A percentile compares a stretch with the other conserved stretches of the same genome.
These are phyloP conservation scores for Fusarium sp. DNA, from an alignment of 2,329 filamentous ascomycete species.

Conservation along the genomic window DNA sequence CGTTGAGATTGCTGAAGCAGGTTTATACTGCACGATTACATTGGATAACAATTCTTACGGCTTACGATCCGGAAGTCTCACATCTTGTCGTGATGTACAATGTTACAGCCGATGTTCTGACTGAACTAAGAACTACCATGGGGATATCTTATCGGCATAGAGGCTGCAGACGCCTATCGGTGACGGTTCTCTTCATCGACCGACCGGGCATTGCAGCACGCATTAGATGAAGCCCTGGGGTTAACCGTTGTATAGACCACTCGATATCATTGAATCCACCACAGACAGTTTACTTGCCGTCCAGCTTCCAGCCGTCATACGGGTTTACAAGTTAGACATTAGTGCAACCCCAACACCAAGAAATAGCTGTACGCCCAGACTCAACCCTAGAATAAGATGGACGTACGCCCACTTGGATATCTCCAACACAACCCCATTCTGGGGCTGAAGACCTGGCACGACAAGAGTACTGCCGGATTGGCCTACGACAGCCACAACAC, in stretches of 20 bases:
- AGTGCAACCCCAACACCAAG: constrained; percentile 36
- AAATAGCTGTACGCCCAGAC: constrained; percentile 48
- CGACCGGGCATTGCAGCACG: no score
- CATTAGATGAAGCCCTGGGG: no score
- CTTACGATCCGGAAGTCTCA: background rate
- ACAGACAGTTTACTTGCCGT: no score
- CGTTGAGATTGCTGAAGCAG: constrained; percentile 29
- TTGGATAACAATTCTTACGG: background rate
- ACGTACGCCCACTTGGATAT: constrained; percentile 49
- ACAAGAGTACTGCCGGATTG: constrained; percentile 46
- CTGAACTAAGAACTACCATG: no score
- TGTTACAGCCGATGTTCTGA: no score
- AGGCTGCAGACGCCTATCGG: no score
- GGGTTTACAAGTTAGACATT: constrained; percentile 18
- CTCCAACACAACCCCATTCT: constrained; percentile 49
- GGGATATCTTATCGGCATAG: no score
- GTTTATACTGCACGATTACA: background rate
- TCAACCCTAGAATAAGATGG: constrained; percentile 49
- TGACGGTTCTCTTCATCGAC: no score
- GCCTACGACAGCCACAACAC: constrained; percentile 51
- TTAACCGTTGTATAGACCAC: no score
- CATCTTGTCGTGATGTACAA: background rate
- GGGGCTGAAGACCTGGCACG: constrained; percentile 47
- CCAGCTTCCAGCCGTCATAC: background rate
- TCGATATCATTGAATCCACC: no score